Base-by-base conservation (phyloP, 257 asterid genomes). In the Thymus mandschuricus region DNA sequence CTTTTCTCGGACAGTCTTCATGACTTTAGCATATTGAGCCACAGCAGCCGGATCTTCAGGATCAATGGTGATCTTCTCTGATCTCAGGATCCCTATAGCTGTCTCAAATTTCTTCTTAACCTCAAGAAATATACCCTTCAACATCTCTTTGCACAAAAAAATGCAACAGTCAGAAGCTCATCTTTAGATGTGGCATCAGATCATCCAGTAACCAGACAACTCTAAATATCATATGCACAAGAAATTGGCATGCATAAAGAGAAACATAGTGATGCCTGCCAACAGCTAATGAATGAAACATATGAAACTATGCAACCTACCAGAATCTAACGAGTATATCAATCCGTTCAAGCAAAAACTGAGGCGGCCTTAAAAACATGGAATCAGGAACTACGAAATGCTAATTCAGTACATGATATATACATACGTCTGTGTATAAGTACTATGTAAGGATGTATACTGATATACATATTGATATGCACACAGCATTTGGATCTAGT, bases 31-130 rank as follows among this genome's bases (percentile, higher is more conserved):
- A 82, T 95, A 95, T 59, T 89, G 89, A 70, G 89, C 56, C 78
- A 95, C 98, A 13, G 98, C 96, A 73, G 95, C 84, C 69, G 99
- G 86, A 81, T 95, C 93, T 50, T 89, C 86, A 31, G 98, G 97
- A 56, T 85, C 92, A n/a, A 95, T 85, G 65, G 96, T 89, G 80
- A 95, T 92, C 89, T 92, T 92, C 85, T 95, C 98, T 75, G 83
- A 86, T 58, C 84, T 84, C 3, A 95, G 87, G 76, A 95, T 48
- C 46, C 89, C 95, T 7, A 92, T 50, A 59, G 98, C 98, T 56
- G 96, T 92, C 81, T 95, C 98, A 67, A 85, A 90, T 75, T 95
- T 95, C 64, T 89, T 95, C 89, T 88, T 92, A 57, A 95, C 89
- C 73, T 95, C 98, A 27, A 86, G 89, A 76, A 95, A 95, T 54